A percentile compares a stretch with the other conserved stretches of the same genome.
These are phyloP conservation scores for Apiosordaria backusii DNA, from an alignment of 495 filamentous ascomycete genomes.

Conservation along the genomic window DNA sequence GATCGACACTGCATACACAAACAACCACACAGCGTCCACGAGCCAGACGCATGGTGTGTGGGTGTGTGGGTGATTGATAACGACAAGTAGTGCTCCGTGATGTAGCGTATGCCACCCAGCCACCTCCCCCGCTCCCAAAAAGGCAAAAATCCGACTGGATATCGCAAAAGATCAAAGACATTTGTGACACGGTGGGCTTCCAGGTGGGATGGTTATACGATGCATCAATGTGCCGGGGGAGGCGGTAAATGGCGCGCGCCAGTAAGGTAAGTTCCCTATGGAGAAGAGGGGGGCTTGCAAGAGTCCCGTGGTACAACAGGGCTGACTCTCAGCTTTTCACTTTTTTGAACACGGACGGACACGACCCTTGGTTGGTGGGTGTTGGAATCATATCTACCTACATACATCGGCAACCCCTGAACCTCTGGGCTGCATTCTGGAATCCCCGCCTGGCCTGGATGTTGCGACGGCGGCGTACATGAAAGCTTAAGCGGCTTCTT, in stretches of 20 bases:
- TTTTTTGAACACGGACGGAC: background rate
- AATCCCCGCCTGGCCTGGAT: too few species aligned
- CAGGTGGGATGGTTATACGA: background rate
- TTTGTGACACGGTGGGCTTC: constrained; percentile 4
- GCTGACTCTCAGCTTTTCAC: background rate
- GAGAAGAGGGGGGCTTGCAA: background rate
- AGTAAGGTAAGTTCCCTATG: background rate
- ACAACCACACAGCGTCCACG: background rate
- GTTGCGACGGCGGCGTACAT: background rate
- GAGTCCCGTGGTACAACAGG: background rate
- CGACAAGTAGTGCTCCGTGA: background rate
- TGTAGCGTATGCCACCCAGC: background rate
- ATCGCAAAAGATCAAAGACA: background rate
- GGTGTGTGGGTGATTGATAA: constrained; percentile 4
- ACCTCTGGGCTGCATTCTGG: too few species aligned
- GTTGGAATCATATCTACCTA: background rate
- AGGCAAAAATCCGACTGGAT: constrained; percentile 5
- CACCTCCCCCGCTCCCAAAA: background rate
- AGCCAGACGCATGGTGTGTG: background rate
- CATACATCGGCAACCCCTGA: background rate
- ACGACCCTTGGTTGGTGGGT: background rate
- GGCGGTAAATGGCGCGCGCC: background rate
- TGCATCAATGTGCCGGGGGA: background rate
- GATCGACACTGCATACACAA: background rate
- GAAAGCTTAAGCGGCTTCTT: background rate